Evolutionary conservation across 306 rosid species (phyloP).

Genomic region (Nissolia schottii): DNA sequence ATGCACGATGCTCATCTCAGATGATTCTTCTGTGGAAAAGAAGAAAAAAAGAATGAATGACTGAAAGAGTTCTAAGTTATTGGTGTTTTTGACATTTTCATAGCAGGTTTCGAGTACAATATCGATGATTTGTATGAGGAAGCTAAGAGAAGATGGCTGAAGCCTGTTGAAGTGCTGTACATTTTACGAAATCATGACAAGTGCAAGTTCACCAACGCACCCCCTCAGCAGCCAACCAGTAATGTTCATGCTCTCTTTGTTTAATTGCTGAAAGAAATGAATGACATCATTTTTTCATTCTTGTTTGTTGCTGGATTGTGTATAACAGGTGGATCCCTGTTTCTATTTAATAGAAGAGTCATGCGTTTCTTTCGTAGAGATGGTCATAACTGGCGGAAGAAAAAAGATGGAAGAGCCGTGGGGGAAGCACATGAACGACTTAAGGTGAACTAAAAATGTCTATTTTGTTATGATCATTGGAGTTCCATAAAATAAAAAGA

Average conservation of each 20-base stretch:
- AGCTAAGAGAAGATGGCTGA: constrained; percentile 92
- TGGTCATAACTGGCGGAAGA: constrained; percentile 92
- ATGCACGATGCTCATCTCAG: neutral
- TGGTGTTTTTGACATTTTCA: constrained; percentile 2
- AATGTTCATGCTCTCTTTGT: constrained; percentile 11
- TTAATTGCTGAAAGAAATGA: neutral
- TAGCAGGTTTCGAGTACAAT: constrained; percentile 58
- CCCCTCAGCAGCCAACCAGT: constrained; percentile 67
- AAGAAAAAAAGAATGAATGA: neutral
- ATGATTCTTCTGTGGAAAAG: neutral
- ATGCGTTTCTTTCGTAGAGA: constrained; percentile 93
- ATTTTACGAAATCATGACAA: constrained; percentile 74
- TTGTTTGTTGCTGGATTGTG: neutral
- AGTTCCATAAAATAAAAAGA: neutral
- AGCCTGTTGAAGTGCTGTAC: constrained; percentile 78
- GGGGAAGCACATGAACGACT: constrained; percentile 96
- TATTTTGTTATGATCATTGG: neutral
- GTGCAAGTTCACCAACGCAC: constrained; percentile 52
- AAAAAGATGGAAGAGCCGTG: constrained; percentile 84
- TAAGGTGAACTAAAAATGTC: constrained; percentile 51
- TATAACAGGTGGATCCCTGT: constrained; percentile 74
- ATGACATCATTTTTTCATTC: neutral
- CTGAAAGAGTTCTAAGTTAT: neutral
- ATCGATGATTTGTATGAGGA: constrained; percentile 56
- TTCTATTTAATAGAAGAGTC: constrained; percentile 81